phyloP scores from a whole-genome alignment of 1,284 basidiomycete genomes.

The Tilletia horrida region DNA sequence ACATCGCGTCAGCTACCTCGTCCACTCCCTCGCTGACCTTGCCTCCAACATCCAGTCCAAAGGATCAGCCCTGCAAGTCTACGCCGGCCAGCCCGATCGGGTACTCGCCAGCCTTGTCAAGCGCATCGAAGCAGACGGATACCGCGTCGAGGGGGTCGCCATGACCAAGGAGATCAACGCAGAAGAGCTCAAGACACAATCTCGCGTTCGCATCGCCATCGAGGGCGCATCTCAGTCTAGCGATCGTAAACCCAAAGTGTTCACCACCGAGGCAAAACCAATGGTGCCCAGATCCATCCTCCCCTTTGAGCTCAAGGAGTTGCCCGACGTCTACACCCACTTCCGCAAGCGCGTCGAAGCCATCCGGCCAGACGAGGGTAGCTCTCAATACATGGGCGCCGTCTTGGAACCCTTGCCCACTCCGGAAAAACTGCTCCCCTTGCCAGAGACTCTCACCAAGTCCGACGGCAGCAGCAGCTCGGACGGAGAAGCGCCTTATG shows the following conservation, averaged over 20 bases:
- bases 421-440: constrained; percentile 35
- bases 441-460: constrained; percentile 19
- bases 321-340: constrained; percentile 47
- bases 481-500: constrained; percentile 22
- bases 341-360: constrained; percentile 46
- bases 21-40: constrained; percentile 41
- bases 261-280: constrained; percentile 28
- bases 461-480: constrained; percentile 10
- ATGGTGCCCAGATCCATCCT: constrained; percentile 31
- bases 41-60: constrained; percentile 23
- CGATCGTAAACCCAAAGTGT: constrained; percentile 1
- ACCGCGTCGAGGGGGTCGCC: constrained; percentile 58
- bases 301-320: constrained; percentile 36
- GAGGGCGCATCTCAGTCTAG: background rate
- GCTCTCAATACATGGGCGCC: constrained; percentile 19
- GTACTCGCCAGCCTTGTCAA: constrained; percentile 54
- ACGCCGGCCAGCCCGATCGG: constrained; percentile 39
- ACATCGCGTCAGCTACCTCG: constrained; percentile 39
- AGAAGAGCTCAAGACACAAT: constrained; percentile 40
- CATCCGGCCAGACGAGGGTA: constrained; percentile 7
- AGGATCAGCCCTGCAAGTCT: constrained; percentile 40
- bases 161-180: constrained; percentile 57
- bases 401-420: constrained; percentile 35
- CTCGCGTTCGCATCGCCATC: constrained; percentile 24
- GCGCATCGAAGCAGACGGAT: constrained; percentile 53